Base-by-base conservation (phyloP, 257 asterid species). In the Fraxinus pennsylvanica region DNA sequence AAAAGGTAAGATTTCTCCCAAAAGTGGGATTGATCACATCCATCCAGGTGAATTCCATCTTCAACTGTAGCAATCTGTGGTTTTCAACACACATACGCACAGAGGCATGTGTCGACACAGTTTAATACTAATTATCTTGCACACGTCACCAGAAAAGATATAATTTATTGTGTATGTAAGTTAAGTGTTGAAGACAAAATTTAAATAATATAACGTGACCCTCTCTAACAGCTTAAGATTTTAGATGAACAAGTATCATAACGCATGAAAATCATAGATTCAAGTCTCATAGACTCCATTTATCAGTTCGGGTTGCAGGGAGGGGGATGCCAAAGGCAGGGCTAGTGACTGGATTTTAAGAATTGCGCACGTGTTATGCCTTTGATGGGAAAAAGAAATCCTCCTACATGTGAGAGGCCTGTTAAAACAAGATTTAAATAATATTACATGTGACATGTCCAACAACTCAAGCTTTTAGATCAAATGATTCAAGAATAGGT, bases 51-150 rank as follows among this genome's bases (percentile, higher is more conserved):
- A 38, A 57, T 45, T 59, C 39, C 13, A 14, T 38, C 29, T 71
- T 70, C 54, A n/a, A 22, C 5, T 47, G 4, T 43, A 47, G 57
- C 8, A 71, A 71, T 61, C 39, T 15, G 35, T 32, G 45, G 32
- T 25, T n/a, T 70, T 74, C 66, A 36, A 71, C 72, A 36, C 35
- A 54, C 54, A 47, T 38, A 65, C 73, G 71, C 22, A n/a, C 68
- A 76, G 39, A 61, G 72, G 25, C 19, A 65, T 13, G 45, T 35
- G 67, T 35, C 17, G 25, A 41, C 63, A 71, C 29, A 25, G 12
- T 50, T 74, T 70, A 47, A 50, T 47, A 38, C 77, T 75, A 17
- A 59, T 69, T 36, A 15, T 69, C 39, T 70, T 29, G 27, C 70
- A 36, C 14, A 68, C 3, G 22, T 43, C 71, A 71, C 29, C 35